These are phyloP conservation scores for Mortierella sp. DNA, from an alignment of 371 early-diverging fungal species.

Conservation along the genomic window DNA sequence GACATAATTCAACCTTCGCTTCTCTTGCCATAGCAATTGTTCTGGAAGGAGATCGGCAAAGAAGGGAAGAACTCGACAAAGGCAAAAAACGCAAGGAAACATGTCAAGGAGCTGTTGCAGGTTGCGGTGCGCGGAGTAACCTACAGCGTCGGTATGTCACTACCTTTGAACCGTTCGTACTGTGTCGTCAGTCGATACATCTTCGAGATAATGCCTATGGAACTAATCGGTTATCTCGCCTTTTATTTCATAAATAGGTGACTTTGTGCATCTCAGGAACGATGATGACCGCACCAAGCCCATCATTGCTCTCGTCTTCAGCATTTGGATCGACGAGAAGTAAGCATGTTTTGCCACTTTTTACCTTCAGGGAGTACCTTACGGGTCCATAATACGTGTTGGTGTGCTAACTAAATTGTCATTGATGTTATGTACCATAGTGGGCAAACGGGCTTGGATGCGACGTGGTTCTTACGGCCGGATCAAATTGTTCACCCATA, in stretches of 20 bases:
- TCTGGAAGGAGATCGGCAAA: constrained; percentile 53
- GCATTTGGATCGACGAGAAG: constrained; percentile 54
- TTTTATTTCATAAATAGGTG: constrained; percentile 19
- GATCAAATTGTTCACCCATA: constrained; percentile 55
- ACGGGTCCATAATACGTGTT: too few relatives aligned
- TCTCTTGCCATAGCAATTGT: constrained; percentile 27
- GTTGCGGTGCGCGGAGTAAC: constrained; percentile 24
- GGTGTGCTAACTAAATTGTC: not conserved
- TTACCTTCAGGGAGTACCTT: too few relatives aligned
- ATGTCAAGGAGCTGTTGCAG: constrained; percentile 32
- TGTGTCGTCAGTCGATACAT: not conserved
- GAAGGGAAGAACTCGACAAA: constrained; percentile 26
- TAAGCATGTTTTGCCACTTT: not conserved
- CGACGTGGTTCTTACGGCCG: constrained; percentile 52
- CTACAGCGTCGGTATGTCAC: constrained; percentile 37
- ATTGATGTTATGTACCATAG: not conserved
- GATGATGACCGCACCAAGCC: constrained; percentile 40
- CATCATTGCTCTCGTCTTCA: constrained; percentile 46
- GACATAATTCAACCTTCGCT: not conserved
- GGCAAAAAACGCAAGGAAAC: constrained; percentile 34
- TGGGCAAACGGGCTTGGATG: constrained; percentile 42
- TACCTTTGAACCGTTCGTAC: too few relatives aligned
- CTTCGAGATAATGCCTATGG: not conserved
- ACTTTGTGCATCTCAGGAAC: constrained; percentile 53
- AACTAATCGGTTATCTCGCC: not conserved